Conservation (phyloP, 352 stramenopile species). For the Phytopythium montanum region DNA sequence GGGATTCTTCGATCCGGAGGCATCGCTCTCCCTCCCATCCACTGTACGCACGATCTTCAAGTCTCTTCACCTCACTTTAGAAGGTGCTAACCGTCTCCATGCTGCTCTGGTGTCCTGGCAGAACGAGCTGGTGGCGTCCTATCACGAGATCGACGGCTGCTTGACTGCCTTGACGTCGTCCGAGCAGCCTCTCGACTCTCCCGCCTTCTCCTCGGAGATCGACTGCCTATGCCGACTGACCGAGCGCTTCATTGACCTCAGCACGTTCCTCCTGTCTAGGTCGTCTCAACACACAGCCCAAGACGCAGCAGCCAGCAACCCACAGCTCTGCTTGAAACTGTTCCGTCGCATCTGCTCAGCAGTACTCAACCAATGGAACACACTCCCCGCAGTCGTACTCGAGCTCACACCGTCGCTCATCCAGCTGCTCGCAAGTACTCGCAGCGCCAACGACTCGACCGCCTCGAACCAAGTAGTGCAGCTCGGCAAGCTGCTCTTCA, state of each 20-base stretch:
- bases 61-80: neutral
- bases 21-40: conserved; percentile 49
- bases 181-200: neutral
- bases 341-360: conserved; percentile 19
- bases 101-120: conserved; percentile 6
- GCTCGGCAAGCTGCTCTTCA: conserved; percentile 62
- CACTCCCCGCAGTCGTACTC: conserved; percentile 27
- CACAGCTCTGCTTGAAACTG: conserved; percentile 20
- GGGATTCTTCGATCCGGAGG: conserved; percentile 31
- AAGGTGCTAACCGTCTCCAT: conserved; percentile 2
- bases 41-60: conserved; percentile 16
- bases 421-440: conserved; percentile 22
- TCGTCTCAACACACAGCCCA: neutral
- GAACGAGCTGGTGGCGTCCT: conserved; percentile 26
- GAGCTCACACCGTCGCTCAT: conserved; percentile 37
- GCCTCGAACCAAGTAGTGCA: conserved; percentile 16
- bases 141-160: conserved; percentile 18
- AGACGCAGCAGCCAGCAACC: conserved; percentile 2
- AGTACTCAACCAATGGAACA: conserved; percentile 29
- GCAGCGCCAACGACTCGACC: conserved; percentile 6
- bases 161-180: conserved; percentile 18
- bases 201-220: conserved; percentile 7
- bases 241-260: conserved; percentile 21
- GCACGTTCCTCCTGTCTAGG: conserved; percentile 26
- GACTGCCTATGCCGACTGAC: conserved; percentile 14